A percentile compares a stretch with the other conserved stretches of the same genome.
Evolutionary conservation across 164 flowering plant species (phyloP).

Genomic region (Tetracentron sinense): DNA sequence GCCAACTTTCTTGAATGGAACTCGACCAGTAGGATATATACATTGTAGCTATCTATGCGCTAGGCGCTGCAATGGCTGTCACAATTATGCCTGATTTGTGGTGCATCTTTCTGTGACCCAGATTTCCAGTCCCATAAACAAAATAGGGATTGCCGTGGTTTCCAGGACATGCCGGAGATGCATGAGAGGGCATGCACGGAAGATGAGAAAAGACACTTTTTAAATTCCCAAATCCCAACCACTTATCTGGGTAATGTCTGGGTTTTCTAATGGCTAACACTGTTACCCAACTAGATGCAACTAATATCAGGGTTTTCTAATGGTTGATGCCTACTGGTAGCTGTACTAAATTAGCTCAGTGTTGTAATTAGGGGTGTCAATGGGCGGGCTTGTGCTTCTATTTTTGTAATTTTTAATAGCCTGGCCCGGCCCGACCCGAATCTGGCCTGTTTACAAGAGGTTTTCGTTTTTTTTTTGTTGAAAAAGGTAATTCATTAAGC

Average conservation of each 20-base stretch:
- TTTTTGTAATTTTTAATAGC: too few species aligned
- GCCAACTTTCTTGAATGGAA: too few species aligned
- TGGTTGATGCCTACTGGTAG: not conserved
- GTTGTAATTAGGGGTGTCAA: not conserved
- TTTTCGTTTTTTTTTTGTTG: too few species aligned
- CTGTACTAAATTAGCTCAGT: not conserved
- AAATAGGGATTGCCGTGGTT: slow-evolving; percentile 86
- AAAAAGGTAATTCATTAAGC: too few species aligned
- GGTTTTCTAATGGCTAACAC: too few species aligned
- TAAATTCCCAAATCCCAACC: too few species aligned
- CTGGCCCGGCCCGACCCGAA: too few species aligned
- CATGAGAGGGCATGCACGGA: not conserved
- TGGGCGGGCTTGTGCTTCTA: not conserved
- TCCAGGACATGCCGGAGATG: slow-evolving; percentile 27
- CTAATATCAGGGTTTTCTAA: not conserved
- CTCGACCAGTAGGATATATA: too few species aligned
- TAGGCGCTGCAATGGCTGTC: slow-evolving; percentile 95
- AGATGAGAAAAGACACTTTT: not conserved
- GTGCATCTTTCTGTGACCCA: slow-evolving; percentile 86
- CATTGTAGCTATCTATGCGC: slow-evolving; percentile 87
- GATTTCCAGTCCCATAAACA: slow-evolving; percentile 47
- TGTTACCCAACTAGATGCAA: not conserved
- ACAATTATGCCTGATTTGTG: slow-evolving; percentile 88
- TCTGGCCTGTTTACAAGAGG: too few species aligned
- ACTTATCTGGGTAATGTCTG: too few species aligned